Conservation (phyloP, 208 protist species). For the Acanthamoeba healyi region DNA sequence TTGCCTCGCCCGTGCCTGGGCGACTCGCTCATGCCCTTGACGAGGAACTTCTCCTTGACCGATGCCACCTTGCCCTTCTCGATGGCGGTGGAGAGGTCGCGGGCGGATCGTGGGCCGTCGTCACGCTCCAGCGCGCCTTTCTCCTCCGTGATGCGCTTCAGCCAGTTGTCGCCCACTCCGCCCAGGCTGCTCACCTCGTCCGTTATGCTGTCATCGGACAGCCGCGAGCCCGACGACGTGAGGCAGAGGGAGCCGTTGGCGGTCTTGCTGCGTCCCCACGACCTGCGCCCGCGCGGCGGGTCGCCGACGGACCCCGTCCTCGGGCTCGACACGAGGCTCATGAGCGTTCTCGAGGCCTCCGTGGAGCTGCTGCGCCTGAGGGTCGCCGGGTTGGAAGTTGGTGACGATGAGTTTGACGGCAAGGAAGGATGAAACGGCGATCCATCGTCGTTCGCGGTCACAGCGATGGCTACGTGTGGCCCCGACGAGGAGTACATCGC, state of each 20-base stretch:
- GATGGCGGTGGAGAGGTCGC: background rate
- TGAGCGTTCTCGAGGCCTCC: background rate
- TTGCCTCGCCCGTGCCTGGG: background rate
- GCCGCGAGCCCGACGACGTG: background rate
- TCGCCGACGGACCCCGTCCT: background rate
- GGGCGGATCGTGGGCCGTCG: background rate
- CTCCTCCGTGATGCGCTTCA: background rate
- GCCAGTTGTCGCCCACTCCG: background rate
- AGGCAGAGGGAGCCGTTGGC: background rate
- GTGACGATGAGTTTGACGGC: too few species aligned
- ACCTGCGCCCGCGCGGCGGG: background rate
- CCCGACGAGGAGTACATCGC: background rate
- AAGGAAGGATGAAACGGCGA: too few species aligned
- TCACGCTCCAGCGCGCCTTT: background rate
- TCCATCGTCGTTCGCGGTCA: background rate
- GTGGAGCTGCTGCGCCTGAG: background rate
- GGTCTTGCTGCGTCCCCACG: background rate
- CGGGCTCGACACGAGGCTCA: background rate
- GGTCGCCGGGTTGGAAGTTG: background rate
- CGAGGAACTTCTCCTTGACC: slow-evolving; percentile 27
- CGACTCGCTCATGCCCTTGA: background rate
- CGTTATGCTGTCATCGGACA: background rate
- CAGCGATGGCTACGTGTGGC: background rate
- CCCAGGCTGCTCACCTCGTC: background rate
- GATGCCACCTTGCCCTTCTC: slow-evolving; percentile 34